Base-by-base conservation (phyloP, 116 monocot genomes). In the Zostera marina region DNA sequence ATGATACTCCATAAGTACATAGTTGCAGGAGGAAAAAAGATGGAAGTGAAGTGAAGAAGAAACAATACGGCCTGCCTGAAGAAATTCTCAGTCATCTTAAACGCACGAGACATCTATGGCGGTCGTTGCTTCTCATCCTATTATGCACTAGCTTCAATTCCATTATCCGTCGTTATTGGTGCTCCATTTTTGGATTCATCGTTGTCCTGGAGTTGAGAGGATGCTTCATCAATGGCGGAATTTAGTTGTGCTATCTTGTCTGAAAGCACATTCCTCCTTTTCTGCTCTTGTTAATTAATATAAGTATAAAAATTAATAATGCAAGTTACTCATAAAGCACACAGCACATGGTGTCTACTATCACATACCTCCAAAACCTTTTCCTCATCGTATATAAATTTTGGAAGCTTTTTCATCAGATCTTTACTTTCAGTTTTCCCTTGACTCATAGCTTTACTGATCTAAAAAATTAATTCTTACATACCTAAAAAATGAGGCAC, bases 351-450 rank as follows among this genome's bases (percentile, higher is more conserved):
- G 14, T 23, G n/a, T n/a, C n/a, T n/a, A n/a, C 38, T 54, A 17
- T 41, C 16, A 58, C 19, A 19, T 61, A 83, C 92, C 87, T 92
- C 87, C 71, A 87, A 56, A 39, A 83, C 92, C 63, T 92, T 92
- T 45, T 92, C 92, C 68, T 92, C 92, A 56, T 92, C 87, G 64
- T 92, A 87, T 61, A 92, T 87, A 66, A 92, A 92, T 61, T 83
- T 92, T 47, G 92, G 92, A 59, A 87, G 65, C 64, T 72, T 92
- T 63, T 70, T 92, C 83, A 92, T 76, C 56, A 92, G 51, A 71
- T 87, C 78, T 59, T 86, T 87, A 54, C 73, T 74, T 53, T 92
- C 88, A 63, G 79, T 55, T 16, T 80, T 83, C 32, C 32, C 32
- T 32, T 5, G 0, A 75, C 83, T 66, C 51, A 92, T 55, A 51